A percentile compares a stretch with the other conserved stretches of the same genome.
Conservation (phyloP, 2,329 filamentous ascomycete species). For the Teratosphaeriaceae sp. region DNA sequence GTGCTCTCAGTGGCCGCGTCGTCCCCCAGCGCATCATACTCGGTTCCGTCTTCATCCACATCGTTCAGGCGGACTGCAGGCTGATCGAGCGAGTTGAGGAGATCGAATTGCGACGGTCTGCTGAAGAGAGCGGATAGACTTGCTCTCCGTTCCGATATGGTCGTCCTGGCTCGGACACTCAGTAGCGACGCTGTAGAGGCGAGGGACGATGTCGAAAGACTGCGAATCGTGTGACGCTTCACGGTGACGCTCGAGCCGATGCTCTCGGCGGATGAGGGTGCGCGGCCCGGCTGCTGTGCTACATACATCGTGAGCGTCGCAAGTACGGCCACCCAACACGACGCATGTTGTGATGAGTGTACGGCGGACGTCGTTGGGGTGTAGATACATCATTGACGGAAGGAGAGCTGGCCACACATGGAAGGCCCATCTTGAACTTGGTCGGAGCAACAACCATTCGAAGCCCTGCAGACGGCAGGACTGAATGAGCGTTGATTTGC, state of each 20-base stretch:
- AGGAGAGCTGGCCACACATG: too few relatives aligned
- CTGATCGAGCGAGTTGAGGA: background rate
- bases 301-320: conserved; percentile 1
- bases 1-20: conserved; percentile 7
- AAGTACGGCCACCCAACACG: too few relatives aligned
- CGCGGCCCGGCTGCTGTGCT: conserved; percentile 5
- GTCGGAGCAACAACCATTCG: too few relatives aligned
- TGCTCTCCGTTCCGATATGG: background rate
- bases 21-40: background rate
- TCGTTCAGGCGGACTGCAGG: conserved; percentile 5
- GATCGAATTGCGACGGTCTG: background rate
- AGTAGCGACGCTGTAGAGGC: conserved; percentile 19
- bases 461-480: too few relatives aligned
- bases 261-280: conserved; percentile 18
- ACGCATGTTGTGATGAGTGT: too few relatives aligned
- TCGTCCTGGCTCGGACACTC: conserved; percentile 6
- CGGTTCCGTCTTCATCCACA: conserved; percentile 1
- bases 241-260: conserved; percentile 19
- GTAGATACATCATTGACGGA: too few relatives aligned
- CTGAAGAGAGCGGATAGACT: conserved; percentile 2
- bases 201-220: conserved; percentile 21
- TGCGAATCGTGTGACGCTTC: conserved; percentile 19
- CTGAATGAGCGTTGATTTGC: too few relatives aligned
- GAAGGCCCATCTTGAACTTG: too few relatives aligned
- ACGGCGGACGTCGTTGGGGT: too few relatives aligned